phyloP scores from a whole-genome alignment of 1,139 yeast species.

The Pichia terricola region DNA sequence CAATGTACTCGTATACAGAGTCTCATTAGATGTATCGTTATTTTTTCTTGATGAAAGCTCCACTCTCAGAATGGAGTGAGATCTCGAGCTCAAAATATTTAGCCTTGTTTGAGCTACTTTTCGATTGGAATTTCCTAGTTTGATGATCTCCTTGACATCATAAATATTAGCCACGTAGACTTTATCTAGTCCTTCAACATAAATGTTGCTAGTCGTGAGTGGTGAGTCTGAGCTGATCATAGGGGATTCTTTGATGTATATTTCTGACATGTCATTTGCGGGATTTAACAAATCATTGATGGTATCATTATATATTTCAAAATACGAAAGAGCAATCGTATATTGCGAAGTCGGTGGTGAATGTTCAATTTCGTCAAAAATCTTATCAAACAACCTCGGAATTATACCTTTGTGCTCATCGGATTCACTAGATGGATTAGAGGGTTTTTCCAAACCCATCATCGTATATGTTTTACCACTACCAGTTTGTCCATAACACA shows the following conservation, averaged over 20 bases:
- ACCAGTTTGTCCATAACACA: slow-evolving; percentile 88
- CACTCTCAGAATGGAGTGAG: slow-evolving; percentile 66
- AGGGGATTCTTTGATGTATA: slow-evolving; percentile 46
- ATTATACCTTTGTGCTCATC: slow-evolving; percentile 43
- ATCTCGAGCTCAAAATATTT: slow-evolving; percentile 71
- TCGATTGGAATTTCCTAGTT: slow-evolving; percentile 46
- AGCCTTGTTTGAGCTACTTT: slow-evolving; percentile 57
- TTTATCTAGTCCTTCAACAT: slow-evolving; percentile 60
- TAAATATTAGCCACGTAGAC: slow-evolving; percentile 48
- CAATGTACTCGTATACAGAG: slow-evolving; percentile 56
- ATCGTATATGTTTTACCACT: slow-evolving; percentile 82
- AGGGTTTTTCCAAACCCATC: slow-evolving; percentile 43
- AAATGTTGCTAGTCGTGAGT: slow-evolving; percentile 44
- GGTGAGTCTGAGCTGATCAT: no score
- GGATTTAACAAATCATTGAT: slow-evolving; percentile 52
- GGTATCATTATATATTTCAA: slow-evolving; percentile 79
- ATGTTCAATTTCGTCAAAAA: slow-evolving; percentile 43
- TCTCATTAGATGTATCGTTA: slow-evolving; percentile 26
- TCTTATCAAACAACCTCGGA: slow-evolving; percentile 55
- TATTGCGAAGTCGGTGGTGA: slow-evolving; percentile 49
- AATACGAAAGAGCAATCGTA: slow-evolving; percentile 59
- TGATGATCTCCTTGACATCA: slow-evolving; percentile 50
- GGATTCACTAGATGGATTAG: slow-evolving; percentile 4
- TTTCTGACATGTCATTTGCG: slow-evolving; percentile 14
- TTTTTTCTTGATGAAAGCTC: slow-evolving; percentile 23